A percentile compares a stretch with the other conserved stretches of the same genome.
phyloP scores from a whole-genome alignment of 2,329 filamentous ascomycete species.

The Ploettnerulaceae sp. region DNA sequence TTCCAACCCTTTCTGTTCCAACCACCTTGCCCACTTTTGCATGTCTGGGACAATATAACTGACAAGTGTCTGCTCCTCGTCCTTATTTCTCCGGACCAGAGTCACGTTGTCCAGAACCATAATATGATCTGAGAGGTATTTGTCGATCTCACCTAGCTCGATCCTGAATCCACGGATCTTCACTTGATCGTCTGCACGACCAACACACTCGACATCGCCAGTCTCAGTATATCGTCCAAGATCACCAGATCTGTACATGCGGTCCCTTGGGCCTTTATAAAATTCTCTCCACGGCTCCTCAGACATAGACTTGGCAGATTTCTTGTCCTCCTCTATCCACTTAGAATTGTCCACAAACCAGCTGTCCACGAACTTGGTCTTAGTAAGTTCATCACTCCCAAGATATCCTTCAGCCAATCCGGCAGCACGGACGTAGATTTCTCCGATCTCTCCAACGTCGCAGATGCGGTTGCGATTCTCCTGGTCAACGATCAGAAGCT shows the following conservation, averaged over 20 bases:
- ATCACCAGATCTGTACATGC: conserved; percentile 84
- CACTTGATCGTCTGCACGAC: conserved; percentile 81
- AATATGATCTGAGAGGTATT: conserved; percentile 67
- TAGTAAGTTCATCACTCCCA: conserved; percentile 30
- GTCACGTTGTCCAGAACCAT: conserved; percentile 83
- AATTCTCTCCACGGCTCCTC: conserved; percentile 71
- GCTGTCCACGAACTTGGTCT: conserved; percentile 32
- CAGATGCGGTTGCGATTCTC: conserved; percentile 63
- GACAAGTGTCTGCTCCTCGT: conserved; percentile 81
- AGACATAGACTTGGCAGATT: conserved; percentile 53
- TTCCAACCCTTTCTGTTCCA: conserved; percentile 52
- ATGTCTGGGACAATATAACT: conserved; percentile 86
- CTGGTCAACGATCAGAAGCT: conserved; percentile 77
- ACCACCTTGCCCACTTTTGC: conserved; percentile 66
- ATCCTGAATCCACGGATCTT: conserved; percentile 96
- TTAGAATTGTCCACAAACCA: conserved; percentile 35
- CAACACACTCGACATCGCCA: conserved; percentile 72
- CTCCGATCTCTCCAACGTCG: conserved; percentile 74
- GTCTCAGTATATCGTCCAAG: conserved; percentile 66
- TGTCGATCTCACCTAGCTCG: conserved; percentile 90
- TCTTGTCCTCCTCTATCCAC: conserved; percentile 42
- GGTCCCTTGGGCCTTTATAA: conserved; percentile 78
- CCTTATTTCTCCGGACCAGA: conserved; percentile 73
- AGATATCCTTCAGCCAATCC: conserved; percentile 80
- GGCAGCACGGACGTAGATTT: conserved; percentile 76